A percentile compares a stretch with the other conserved stretches of the same genome.
phyloP scores from a whole-genome alignment of 1,139 yeast species.

The Arxiozyma telluris region DNA sequence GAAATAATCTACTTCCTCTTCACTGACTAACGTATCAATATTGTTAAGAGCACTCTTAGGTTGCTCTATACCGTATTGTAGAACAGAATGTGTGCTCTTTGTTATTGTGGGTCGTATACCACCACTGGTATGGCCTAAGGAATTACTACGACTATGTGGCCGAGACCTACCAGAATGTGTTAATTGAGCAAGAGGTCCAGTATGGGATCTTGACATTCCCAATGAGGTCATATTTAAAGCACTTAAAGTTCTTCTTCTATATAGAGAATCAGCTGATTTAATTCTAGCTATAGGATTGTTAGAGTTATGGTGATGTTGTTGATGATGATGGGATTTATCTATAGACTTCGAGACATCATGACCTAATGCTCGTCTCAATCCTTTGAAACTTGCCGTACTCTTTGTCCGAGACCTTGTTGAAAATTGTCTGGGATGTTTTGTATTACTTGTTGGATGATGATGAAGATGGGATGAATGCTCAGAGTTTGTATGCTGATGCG shows the following conservation, averaged over 20 bases:
- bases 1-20: constrained; percentile 16
- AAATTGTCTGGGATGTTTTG: constrained; percentile 22
- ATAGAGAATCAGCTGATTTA: constrained; percentile 21
- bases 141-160: constrained; percentile 1
- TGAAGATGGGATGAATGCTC: neutral
- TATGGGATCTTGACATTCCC: constrained; percentile 20
- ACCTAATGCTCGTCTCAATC: constrained; percentile 21
- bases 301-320: neutral
- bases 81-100: constrained; percentile 24
- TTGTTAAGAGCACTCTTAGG: neutral
- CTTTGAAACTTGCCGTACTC: constrained; percentile 29
- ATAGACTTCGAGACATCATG: constrained; percentile 16
- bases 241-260: constrained; percentile 25
- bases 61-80: constrained; percentile 19
- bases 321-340: constrained; percentile 4
- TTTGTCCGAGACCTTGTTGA: constrained; percentile 28
- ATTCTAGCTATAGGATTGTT: constrained; percentile 1
- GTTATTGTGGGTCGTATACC: constrained; percentile 24
- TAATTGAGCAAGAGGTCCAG: constrained; percentile 6
- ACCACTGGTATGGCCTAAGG: constrained; percentile 8
- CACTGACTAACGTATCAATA: constrained; percentile 5
- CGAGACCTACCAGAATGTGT: neutral
- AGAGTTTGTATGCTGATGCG: neutral
- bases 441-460: constrained; percentile 4
- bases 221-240: constrained; percentile 29